Evolutionary conservation across 2,329 filamentous ascomycete genomes (phyloP), one percentile per base, ranked within the genome.

Genomic region (Zelopaecilomyces penicillatus): DNA sequence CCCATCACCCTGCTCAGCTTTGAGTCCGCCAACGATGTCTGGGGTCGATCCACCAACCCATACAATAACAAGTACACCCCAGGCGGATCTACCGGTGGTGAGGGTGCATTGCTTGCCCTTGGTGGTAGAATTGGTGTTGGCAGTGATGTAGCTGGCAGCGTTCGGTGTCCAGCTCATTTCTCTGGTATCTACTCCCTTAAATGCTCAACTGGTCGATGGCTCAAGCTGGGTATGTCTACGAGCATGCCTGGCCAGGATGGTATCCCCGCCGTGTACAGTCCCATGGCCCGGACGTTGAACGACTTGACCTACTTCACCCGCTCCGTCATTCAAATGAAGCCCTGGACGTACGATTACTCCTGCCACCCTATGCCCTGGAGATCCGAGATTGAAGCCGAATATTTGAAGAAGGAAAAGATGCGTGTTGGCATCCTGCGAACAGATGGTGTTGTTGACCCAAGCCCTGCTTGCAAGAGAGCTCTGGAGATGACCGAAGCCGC

Each of bases 221-320:
- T 88, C 1, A 95, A 94, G 63, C 75, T 79, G 36, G 88, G 88
- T 7, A 82, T 88, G 60, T 78, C 78, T 49, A 95, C 90, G 0
- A 90, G 85, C 55, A 95, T 95, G 88, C 81, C 86, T 0, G 91
- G 91, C 0, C 89, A 96, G 61, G 91, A 96, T 60, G 90, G 89
- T 1, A 81, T 96, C 30, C 82, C 87, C 1, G 87, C 84, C 51
- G 88, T 95, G 19, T 95, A 90, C 66, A 91, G 86, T 46, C 90
- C 90, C 5, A 96, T 97, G 91, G 80, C 90, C 3, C 77, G 89
- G 43, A 95, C 89, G 0, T 66, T 95, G 47, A 77, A 82, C 50
- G 90, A 96, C 58, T 68, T 96, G 49, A 76, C 75, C 1, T 95
- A 95, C 66, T 96, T 96, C 63, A 86, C 87, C 4, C 80, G 81